phyloP scores from a whole-genome alignment of 202 grass and related monocot genomes.

The Hordeum pubiflorum region DNA sequence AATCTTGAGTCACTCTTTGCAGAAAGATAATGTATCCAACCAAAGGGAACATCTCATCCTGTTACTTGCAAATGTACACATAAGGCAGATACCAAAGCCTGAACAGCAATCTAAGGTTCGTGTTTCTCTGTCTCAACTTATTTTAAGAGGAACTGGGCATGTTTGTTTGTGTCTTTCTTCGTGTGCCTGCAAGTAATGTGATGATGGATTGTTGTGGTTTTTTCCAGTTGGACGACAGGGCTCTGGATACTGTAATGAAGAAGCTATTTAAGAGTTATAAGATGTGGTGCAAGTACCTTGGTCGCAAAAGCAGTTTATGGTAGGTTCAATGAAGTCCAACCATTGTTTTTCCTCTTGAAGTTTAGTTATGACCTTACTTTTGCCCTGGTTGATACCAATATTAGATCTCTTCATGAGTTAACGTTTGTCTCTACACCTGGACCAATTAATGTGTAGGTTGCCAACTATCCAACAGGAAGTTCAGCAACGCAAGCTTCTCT shows the following conservation, averaged over 20 bases:
- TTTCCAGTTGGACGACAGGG: constrained; percentile 73
- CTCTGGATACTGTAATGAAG: constrained; percentile 79
- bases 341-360: not conserved
- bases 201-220: constrained; percentile 11
- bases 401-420: not conserved
- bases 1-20: constrained; percentile 3
- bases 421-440: not conserved
- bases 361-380: not conserved
- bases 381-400: not conserved
- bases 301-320: constrained; percentile 94
- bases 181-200: not conserved
- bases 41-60: constrained; percentile 96
- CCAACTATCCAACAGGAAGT: constrained; percentile 98
- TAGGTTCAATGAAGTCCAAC: constrained; percentile 17
- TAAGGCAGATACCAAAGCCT: constrained; percentile 61
- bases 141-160: not conserved
- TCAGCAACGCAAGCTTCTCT: constrained; percentile 95
- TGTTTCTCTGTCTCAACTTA: not conserved
- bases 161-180: not conserved
- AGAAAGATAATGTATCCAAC: constrained; percentile 93
- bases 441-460: constrained; percentile 48
- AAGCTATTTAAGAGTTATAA: constrained; percentile 95
- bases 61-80: constrained; percentile 87
- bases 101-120: constrained; percentile 78
- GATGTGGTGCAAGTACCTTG: constrained; percentile 93